A percentile compares a stretch with the other conserved stretches of the same genome.
Evolutionary conservation across 176 grass and related monocot species (phyloP).

Genomic region (Aegilops longissima): DNA sequence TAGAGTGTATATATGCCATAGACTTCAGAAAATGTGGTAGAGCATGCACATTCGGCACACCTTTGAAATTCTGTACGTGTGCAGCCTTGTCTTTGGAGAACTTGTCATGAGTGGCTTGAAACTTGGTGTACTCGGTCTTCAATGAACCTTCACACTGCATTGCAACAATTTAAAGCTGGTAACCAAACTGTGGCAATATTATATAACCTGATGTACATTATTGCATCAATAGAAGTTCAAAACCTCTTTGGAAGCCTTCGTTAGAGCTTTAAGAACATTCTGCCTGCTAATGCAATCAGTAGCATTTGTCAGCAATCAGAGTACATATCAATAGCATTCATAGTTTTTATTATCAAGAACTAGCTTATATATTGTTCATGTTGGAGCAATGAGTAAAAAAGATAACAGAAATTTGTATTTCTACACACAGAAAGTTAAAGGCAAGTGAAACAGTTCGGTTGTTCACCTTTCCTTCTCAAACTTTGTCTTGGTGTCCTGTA

Average conservation of each 20-base stretch:
- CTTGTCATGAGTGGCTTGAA: constrained; percentile 72
- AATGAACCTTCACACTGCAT: constrained; percentile 76
- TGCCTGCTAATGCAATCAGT: constrained; percentile 50
- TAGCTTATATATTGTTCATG: constrained; percentile 8
- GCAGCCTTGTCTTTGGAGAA: constrained; percentile 85
- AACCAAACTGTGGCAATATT: constrained; percentile 11
- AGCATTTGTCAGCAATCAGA: constrained; percentile 20
- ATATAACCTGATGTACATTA: background rate
- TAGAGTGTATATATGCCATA: background rate
- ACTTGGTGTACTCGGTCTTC: constrained; percentile 86
- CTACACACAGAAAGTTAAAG: background rate
- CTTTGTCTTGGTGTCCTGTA: constrained; percentile 72
- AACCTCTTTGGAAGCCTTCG: constrained; percentile 87
- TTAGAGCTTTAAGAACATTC: constrained; percentile 72
- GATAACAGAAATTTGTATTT: constrained; percentile 2
- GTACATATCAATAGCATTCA: constrained; percentile 18
- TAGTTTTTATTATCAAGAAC: constrained; percentile 11
- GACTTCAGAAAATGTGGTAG: background rate
- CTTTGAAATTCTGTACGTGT: constrained; percentile 81
- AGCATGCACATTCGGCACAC: constrained; percentile 28
- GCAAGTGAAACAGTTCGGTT: background rate
- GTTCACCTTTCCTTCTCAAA: constrained; percentile 75
- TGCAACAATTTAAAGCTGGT: constrained; percentile 1
- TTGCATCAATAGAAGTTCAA: background rate
- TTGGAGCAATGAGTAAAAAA: background rate